These are phyloP conservation scores for Annona squamosa DNA, from an alignment of 164 flowering plant genomes.

Conservation along the genomic window DNA sequence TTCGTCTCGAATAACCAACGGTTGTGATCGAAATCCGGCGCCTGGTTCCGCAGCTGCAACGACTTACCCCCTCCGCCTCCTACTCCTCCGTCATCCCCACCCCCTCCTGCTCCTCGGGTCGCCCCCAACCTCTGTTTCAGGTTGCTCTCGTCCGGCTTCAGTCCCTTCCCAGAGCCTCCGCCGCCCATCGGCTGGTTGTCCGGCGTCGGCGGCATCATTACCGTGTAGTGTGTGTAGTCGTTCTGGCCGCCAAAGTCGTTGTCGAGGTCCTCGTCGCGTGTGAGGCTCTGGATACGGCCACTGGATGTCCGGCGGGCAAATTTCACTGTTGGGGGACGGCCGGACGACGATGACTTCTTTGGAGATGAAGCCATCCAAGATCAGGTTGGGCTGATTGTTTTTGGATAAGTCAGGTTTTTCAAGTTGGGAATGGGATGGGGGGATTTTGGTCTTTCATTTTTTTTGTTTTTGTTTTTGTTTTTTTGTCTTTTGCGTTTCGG, in stretches of 20 bases:
- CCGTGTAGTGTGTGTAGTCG: slow-evolving; percentile 72
- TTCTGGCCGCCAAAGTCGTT: slow-evolving; percentile 39
- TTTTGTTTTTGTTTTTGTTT: not conserved
- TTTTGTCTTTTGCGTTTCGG: not conserved
- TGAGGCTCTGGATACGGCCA: slow-evolving; percentile 67
- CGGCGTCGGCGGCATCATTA: slow-evolving; percentile 89
- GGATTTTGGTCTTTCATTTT: not conserved
- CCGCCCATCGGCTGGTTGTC: slow-evolving; percentile 65
- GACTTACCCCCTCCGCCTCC: slow-evolving; percentile 50
- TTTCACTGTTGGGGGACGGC: slow-evolving; percentile 52
- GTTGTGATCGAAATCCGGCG: slow-evolving; percentile 75
- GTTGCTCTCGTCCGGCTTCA: not conserved
- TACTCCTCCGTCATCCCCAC: slow-evolving; percentile 52
- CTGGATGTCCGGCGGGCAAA: slow-evolving; percentile 67
- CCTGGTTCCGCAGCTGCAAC: slow-evolving; percentile 58
- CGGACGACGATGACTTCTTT: slow-evolving; percentile 18
- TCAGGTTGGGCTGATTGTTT: not conserved
- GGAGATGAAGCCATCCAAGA: slow-evolving; percentile 5
- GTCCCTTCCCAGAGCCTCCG: not conserved
- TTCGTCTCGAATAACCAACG: slow-evolving; percentile 73
- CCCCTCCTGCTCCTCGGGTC: slow-evolving; percentile 19
- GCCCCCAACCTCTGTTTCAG: not conserved
- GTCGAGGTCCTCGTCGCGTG: slow-evolving; percentile 67
- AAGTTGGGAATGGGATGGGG: not conserved
- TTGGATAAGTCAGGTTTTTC: not conserved